Evolutionary conservation across 1,284 basidiomycete species (phyloP).

Genomic region (Cystobasidium pallidum): DNA sequence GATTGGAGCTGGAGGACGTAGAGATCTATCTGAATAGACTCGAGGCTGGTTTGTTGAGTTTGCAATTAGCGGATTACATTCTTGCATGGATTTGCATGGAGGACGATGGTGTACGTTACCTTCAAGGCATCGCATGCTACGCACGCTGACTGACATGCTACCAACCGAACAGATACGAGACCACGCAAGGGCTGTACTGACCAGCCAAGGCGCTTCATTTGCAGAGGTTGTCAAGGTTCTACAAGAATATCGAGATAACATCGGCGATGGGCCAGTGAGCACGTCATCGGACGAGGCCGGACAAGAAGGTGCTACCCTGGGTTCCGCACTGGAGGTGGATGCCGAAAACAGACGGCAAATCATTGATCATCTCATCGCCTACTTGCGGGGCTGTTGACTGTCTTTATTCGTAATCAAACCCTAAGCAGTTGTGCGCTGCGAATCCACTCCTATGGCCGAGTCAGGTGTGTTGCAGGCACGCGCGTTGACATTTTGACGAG

Average conservation of each 20-base stretch:
- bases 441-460: too few relatives aligned
- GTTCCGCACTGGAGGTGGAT: slow-evolving; percentile 51
- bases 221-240: slow-evolving; percentile 69
- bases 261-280: slow-evolving; percentile 63
- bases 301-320: background rate
- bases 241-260: slow-evolving; percentile 69
- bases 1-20: slow-evolving; percentile 71
- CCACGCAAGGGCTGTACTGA: slow-evolving; percentile 74
- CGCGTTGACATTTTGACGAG: too few relatives aligned
- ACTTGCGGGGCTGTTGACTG: slow-evolving; percentile 61
- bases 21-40: slow-evolving; percentile 79
- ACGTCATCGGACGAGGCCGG: slow-evolving; percentile 19
- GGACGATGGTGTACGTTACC: slow-evolving; percentile 82
- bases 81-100: slow-evolving; percentile 96
- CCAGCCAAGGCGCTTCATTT: slow-evolving; percentile 69
- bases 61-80: slow-evolving; percentile 91
- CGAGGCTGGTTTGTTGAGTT: slow-evolving; percentile 81
- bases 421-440: too few relatives aligned
- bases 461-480: too few relatives aligned
- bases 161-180: slow-evolving; percentile 64
- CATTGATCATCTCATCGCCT: slow-evolving; percentile 68
- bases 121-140: slow-evolving; percentile 16
- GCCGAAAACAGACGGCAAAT: slow-evolving; percentile 69
- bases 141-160: slow-evolving; percentile 6
- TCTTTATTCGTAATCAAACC: background rate